Conservation (phyloP, 768 basidiomycete genomes). For the Podaxis pistillaris region DNA sequence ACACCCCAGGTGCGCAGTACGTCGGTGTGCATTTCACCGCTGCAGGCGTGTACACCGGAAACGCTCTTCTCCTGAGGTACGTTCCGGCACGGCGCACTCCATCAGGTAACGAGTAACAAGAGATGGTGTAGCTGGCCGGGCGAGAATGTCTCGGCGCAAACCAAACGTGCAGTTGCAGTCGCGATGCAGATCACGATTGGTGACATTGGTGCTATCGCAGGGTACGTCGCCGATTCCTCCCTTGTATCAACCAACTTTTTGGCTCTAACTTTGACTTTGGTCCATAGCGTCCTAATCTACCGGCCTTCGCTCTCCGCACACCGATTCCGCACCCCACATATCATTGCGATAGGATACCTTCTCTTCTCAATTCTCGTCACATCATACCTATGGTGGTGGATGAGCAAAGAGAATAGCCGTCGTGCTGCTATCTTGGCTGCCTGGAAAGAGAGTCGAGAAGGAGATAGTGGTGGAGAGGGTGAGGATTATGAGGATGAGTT, state of each 20-base stretch:
- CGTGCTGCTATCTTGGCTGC: slow-evolving; percentile 31
- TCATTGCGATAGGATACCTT: slow-evolving; percentile 58
- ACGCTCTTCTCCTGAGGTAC: slow-evolving; percentile 53
- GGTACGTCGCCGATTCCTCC: slow-evolving; percentile 26
- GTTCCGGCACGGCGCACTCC: not conserved
- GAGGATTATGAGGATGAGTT: not conserved
- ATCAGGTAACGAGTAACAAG: not conserved
- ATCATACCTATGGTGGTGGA: slow-evolving; percentile 43
- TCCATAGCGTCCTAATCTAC: slow-evolving; percentile 49
- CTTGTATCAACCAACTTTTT: too few relatives aligned
- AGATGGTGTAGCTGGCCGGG: slow-evolving; percentile 47
- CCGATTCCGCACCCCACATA: slow-evolving; percentile 52
- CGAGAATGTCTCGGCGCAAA: slow-evolving; percentile 69
- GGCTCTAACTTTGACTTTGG: too few relatives aligned
- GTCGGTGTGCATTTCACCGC: slow-evolving; percentile 55
- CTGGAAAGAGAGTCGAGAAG: slow-evolving; percentile 19
- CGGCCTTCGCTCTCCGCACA: slow-evolving; percentile 45
- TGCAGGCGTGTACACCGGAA: slow-evolving; percentile 57
- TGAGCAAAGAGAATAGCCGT: slow-evolving; percentile 50
- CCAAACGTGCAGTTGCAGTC: slow-evolving; percentile 59
- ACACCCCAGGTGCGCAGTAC: slow-evolving; percentile 53
- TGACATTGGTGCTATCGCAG: slow-evolving; percentile 58
- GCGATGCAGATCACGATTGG: slow-evolving; percentile 67
- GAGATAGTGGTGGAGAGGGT: not conserved
- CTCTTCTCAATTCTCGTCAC: slow-evolving; percentile 44